Conservation (phyloP, 805 yeast genomes). For the Monosporozyma aerobia region DNA sequence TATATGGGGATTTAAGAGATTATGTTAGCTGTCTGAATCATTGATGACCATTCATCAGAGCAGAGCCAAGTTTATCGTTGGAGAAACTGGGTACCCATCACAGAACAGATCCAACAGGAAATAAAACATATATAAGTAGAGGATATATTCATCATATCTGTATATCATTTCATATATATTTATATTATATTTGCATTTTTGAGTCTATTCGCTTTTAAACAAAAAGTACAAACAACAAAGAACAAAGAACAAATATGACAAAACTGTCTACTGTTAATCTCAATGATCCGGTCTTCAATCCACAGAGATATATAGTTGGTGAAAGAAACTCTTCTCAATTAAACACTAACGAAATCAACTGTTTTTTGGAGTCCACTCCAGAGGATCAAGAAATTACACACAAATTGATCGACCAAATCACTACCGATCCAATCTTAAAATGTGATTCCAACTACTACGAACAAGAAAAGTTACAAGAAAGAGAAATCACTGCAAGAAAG, state of each 20-base stretch:
- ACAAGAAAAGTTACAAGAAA: slow-evolving; percentile 43
- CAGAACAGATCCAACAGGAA: no score
- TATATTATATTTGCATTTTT: no score
- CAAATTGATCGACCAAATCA: slow-evolving; percentile 45
- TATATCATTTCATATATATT: no score
- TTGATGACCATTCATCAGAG: no score
- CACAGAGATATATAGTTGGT: slow-evolving; percentile 25
- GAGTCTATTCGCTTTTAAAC: no score
- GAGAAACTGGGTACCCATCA: no score
- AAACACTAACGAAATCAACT: slow-evolving; percentile 40
- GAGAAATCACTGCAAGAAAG: slow-evolving; percentile 51
- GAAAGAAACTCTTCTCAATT: slow-evolving; percentile 41
- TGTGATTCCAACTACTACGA: slow-evolving; percentile 51
- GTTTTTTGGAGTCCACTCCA: slow-evolving; percentile 45
- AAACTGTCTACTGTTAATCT: slow-evolving; percentile 17
- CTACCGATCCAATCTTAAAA: slow-evolving; percentile 57
- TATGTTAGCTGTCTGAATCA: no score
- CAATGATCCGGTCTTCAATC: slow-evolving; percentile 18
- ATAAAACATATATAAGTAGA: background rate
- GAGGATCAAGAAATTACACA: slow-evolving; percentile 40
- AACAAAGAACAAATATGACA: slow-evolving; percentile 17
- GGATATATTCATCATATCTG: no score
- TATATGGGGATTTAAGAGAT: no score
- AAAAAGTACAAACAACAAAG: background rate
- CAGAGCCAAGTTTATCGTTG: no score